phyloP scores from a whole-genome alignment of 257 asterid species.

The Solanum phureja region DNA sequence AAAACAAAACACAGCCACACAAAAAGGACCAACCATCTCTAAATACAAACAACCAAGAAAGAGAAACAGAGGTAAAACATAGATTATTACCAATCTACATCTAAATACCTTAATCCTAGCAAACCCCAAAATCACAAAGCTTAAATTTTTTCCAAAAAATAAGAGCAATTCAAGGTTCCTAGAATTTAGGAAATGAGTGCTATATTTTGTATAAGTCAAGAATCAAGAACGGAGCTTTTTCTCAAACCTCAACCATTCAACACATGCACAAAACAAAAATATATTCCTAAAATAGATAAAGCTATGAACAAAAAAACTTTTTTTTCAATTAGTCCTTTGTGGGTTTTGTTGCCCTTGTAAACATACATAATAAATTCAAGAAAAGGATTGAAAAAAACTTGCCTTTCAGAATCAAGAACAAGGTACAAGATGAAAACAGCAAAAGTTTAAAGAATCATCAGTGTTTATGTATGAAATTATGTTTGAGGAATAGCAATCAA shows the following conservation, averaged over 20 bases:
- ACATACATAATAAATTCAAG: background rate
- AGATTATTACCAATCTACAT: background rate
- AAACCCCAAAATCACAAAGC: background rate
- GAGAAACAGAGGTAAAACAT: background rate
- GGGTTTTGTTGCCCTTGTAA: background rate
- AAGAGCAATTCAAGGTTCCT: background rate
- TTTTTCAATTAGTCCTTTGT: background rate
- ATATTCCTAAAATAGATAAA: background rate
- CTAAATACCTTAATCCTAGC: background rate
- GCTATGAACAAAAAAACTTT: background rate
- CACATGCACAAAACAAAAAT: background rate
- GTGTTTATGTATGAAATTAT: background rate
- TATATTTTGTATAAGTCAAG: background rate
- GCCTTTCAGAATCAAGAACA: background rate
- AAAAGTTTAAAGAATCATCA: background rate
- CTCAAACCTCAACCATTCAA: background rate
- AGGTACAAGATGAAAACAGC: background rate
- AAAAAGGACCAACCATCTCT: background rate
- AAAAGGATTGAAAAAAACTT: background rate
- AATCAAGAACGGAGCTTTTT: background rate
- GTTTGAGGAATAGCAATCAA: background rate
- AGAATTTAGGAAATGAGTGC: background rate
- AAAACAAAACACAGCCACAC: background rate
- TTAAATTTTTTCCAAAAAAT: background rate
- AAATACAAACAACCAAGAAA: conserved; percentile 1